A percentile compares a stretch with the other conserved stretches of the same genome.
phyloP scores from a whole-genome alignment of 1,284 basidiomycete genomes.

The Microbotryomycetes sp. region DNA sequence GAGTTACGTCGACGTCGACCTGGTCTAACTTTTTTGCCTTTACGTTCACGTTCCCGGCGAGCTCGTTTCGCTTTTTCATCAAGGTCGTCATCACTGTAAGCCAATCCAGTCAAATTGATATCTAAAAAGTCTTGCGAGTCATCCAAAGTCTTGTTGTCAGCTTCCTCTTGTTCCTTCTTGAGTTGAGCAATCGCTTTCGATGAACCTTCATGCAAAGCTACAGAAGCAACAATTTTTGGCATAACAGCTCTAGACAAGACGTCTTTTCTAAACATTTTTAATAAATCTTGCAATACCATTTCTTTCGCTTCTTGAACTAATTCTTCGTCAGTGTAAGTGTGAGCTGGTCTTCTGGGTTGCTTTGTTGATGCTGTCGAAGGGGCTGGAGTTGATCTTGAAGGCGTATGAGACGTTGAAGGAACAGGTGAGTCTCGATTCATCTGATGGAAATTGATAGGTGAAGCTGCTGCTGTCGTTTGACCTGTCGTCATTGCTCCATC shows the following conservation, averaged over 20 bases:
- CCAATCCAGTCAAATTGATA: slow-evolving; percentile 1
- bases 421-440: background rate
- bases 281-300: slow-evolving; percentile 59
- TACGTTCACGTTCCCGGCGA: background rate
- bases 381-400: slow-evolving; percentile 1
- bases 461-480: background rate
- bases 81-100: slow-evolving; percentile 33
- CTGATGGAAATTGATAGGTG: background rate
- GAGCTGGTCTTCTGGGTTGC: slow-evolving; percentile 48
- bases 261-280: slow-evolving; percentile 58
- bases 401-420: background rate
- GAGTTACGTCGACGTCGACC: background rate
- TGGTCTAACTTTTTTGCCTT: background rate
- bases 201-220: slow-evolving; percentile 48
- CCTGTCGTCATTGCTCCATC: background rate
- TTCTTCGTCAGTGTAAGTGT: slow-evolving; percentile 43
- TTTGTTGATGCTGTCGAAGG: slow-evolving; percentile 15
- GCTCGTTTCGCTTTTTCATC: background rate
- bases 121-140: slow-evolving; percentile 26
- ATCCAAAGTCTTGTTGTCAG: background rate
- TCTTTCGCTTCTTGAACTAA: slow-evolving; percentile 57
- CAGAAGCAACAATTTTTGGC: slow-evolving; percentile 53
- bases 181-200: slow-evolving; percentile 15
- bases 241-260: slow-evolving; percentile 60
- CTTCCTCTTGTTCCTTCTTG: background rate